Percentiles rank a stretch among this genome's conserved stretches.
Conservation (phyloP, 257 asterid species). For the Fraxinus quadrangulata region DNA sequence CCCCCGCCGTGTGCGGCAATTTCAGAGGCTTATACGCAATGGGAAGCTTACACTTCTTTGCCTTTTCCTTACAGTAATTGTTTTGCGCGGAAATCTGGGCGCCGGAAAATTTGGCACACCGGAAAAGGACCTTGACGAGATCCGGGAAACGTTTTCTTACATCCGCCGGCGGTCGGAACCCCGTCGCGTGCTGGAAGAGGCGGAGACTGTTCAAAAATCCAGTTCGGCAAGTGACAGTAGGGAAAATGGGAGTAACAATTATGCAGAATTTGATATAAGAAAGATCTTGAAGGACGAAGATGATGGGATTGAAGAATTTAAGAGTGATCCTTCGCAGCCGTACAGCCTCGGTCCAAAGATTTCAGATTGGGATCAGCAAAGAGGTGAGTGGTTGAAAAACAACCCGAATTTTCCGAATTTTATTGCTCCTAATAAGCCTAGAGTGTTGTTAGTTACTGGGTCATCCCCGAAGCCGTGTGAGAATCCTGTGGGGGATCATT, state of each 20-base stretch:
- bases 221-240: background rate
- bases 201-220: background rate
- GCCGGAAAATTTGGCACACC: background rate
- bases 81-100: background rate
- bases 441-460: conserved; percentile 4
- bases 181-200: background rate
- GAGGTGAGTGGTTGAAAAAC: conserved; percentile 12
- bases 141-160: background rate
- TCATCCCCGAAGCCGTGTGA: background rate
- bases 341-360: background rate
- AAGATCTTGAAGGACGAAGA: background rate
- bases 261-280: background rate
- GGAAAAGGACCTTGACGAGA: background rate
- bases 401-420: conserved; percentile 1
- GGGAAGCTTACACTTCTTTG: background rate
- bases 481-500: too few species aligned
- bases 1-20: background rate
- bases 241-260: background rate
- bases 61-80: background rate
- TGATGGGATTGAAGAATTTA: background rate
- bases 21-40: background rate
- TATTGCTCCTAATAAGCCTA: conserved; percentile 3
- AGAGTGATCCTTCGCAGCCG: background rate
- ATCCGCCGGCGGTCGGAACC: background rate
- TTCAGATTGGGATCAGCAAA: conserved; percentile 3